These are phyloP conservation scores for Symbiotaphrina buchneri DNA, from an alignment of 495 filamentous ascomycete genomes.

Conservation along the genomic window DNA sequence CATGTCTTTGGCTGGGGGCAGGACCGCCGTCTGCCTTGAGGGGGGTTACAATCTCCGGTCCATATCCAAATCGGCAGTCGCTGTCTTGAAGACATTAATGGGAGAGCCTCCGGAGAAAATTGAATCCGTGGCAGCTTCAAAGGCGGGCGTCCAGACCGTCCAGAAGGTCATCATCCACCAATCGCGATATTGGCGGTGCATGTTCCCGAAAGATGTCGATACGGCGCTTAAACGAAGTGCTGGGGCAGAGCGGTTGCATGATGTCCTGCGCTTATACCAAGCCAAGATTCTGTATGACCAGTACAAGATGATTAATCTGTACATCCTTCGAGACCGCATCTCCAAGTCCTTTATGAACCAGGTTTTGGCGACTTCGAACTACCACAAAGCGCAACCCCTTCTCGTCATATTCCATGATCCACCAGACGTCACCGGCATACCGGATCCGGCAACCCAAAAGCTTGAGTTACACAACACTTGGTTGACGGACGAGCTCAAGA, in stretches of 20 bases:
- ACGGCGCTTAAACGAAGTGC: constrained; percentile 9
- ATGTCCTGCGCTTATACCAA: constrained; percentile 58
- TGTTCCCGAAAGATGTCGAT: constrained; percentile 21
- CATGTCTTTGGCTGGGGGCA: constrained; percentile 83
- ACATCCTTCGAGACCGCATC: constrained; percentile 44
- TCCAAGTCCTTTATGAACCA: constrained; percentile 71
- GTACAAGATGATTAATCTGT: constrained; percentile 51
- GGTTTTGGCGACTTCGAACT: constrained; percentile 62
- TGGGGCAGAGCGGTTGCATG: constrained; percentile 28
- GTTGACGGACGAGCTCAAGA: constrained; percentile 51
- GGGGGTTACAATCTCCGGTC: constrained; percentile 89
- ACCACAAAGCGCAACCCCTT: constrained; percentile 26
- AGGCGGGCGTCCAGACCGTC: constrained; percentile 22
- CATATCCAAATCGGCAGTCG: constrained; percentile 76
- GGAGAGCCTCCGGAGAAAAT: constrained; percentile 72
- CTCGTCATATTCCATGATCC: constrained; percentile 53
- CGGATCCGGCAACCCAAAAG: constrained; percentile 42
- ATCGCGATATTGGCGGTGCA: constrained; percentile 32
- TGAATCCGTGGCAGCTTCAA: constrained; percentile 21
- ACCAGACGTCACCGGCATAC: constrained; percentile 45
- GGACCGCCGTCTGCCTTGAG: constrained; percentile 78
- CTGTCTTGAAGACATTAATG: constrained; percentile 83
- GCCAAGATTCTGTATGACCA: constrained; percentile 40
- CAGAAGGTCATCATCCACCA: constrained; percentile 30
- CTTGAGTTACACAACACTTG: constrained; percentile 66